Evolutionary conservation across 2,329 filamentous ascomycete genomes (phyloP).

Genomic region (Aspergillus arachidicola): DNA sequence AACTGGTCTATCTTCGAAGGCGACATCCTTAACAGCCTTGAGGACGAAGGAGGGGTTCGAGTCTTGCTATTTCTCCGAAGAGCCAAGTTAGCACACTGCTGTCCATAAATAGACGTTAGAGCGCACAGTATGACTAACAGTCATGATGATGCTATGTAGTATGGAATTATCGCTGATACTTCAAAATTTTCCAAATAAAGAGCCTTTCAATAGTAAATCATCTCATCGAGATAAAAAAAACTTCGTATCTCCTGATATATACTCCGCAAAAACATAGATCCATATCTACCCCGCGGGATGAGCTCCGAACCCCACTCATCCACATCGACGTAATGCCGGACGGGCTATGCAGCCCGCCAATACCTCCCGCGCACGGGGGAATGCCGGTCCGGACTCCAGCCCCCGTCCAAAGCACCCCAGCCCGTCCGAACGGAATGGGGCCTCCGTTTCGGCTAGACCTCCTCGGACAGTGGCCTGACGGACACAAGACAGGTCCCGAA

Average conservation of each 20-base stretch:
- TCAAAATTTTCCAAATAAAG: neutral
- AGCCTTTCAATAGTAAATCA: neutral
- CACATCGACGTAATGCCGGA: neutral
- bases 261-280: neutral
- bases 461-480: neutral
- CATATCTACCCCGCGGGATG: neutral
- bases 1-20: conserved; percentile 48
- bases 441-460: neutral
- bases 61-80: neutral
- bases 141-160: neutral
- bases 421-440: neutral
- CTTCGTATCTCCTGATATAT: neutral
- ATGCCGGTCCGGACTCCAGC: neutral
- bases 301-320: neutral
- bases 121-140: neutral
- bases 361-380: too few relatives aligned
- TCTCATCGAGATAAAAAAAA: too few relatives aligned
- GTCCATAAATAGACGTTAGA: neutral
- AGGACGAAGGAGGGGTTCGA: conserved; percentile 50
- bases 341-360: too few relatives aligned
- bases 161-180: neutral
- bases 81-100: neutral
- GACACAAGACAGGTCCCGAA: neutral
- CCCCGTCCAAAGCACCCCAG: neutral
- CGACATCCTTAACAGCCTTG: conserved; percentile 47